Evolutionary conservation across 139 green algal species (phyloP).

Genomic region (Coccomyxa sp.): DNA sequence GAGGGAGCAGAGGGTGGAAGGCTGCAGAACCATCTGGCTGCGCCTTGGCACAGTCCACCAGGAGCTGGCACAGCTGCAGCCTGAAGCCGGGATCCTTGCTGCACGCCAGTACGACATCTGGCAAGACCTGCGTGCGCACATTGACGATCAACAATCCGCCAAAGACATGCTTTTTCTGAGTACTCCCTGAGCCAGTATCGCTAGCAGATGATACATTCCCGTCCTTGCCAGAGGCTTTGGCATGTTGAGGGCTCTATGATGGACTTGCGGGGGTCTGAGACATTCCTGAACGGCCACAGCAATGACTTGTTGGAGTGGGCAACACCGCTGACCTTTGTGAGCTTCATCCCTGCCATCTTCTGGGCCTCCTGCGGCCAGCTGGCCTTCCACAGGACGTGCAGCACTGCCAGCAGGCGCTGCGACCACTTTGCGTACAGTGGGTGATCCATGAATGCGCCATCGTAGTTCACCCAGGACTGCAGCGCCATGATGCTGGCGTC

Average conservation of each 20-base stretch:
- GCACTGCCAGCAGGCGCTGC: constrained; percentile 3
- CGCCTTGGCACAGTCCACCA: background rate
- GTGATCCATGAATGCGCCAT: background rate
- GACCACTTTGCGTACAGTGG: background rate
- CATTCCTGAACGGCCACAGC: too few relatives aligned
- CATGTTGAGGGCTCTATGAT: background rate
- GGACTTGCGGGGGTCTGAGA: too few relatives aligned
- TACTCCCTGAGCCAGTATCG: too few relatives aligned
- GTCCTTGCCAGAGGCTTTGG: background rate
- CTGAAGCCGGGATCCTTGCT: background rate
- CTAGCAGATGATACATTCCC: background rate
- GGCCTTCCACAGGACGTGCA: background rate
- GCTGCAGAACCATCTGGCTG: background rate
- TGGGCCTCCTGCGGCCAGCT: background rate
- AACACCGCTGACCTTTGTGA: background rate
- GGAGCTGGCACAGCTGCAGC: constrained; percentile 2
- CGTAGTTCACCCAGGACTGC: background rate
- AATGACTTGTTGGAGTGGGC: too few relatives aligned
- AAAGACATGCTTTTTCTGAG: background rate
- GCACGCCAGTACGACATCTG: background rate
- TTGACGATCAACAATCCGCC: background rate
- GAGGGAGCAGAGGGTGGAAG: background rate
- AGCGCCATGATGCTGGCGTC: background rate
- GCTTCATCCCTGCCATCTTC: background rate
- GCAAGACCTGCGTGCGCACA: background rate